These are phyloP conservation scores for Moniliophthora roreri DNA, from an alignment of 1,284 basidiomycete genomes.

Conservation along the genomic window DNA sequence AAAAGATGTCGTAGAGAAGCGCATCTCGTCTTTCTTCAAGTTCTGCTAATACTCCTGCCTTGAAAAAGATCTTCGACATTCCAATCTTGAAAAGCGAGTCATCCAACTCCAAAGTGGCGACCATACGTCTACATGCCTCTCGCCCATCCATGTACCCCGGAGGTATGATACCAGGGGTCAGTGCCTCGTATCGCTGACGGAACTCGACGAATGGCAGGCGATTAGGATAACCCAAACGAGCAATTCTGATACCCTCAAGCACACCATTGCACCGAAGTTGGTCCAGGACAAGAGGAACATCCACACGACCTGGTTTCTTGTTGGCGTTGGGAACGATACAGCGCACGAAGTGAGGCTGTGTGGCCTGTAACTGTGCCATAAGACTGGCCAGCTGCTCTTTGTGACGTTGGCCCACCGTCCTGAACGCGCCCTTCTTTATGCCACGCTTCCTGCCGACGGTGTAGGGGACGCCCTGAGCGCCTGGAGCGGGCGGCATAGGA, in stretches of 20 bases:
- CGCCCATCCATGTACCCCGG: slow-evolving; percentile 97
- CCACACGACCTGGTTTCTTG: slow-evolving; percentile 92
- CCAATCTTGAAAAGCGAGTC: slow-evolving; percentile 88
- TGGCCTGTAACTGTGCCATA: slow-evolving; percentile 90
- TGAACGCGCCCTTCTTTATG: slow-evolving; percentile 95
- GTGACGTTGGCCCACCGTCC: slow-evolving; percentile 94
- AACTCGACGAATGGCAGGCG: slow-evolving; percentile 97
- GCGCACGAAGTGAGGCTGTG: slow-evolving; percentile 97
- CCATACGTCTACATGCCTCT: slow-evolving; percentile 93
- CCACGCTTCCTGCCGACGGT: slow-evolving; percentile 72
- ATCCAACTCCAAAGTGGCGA: slow-evolving; percentile 88
- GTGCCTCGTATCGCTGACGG: slow-evolving; percentile 93
- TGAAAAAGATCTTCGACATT: slow-evolving; percentile 99
- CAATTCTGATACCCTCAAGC: slow-evolving; percentile 97
- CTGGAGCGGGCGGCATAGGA: slow-evolving; percentile 26
- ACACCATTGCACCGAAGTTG: slow-evolving; percentile 99
- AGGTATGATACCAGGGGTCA: slow-evolving; percentile 91
- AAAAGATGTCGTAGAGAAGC: slow-evolving; percentile 88
- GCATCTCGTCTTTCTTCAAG: slow-evolving; percentile 92
- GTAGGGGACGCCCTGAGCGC: slow-evolving; percentile 34
- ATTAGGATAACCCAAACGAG: slow-evolving; percentile 96
- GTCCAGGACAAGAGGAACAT: slow-evolving; percentile 94
- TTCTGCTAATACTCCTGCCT: slow-evolving; percentile 97
- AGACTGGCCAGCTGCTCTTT: slow-evolving; percentile 94
- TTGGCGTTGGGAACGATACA: slow-evolving; percentile 96